Evolutionary conservation across 1,139 yeast species (phyloP), one percentile per base, ranked within the genome.

Genomic region (Candida albicans): DNA sequence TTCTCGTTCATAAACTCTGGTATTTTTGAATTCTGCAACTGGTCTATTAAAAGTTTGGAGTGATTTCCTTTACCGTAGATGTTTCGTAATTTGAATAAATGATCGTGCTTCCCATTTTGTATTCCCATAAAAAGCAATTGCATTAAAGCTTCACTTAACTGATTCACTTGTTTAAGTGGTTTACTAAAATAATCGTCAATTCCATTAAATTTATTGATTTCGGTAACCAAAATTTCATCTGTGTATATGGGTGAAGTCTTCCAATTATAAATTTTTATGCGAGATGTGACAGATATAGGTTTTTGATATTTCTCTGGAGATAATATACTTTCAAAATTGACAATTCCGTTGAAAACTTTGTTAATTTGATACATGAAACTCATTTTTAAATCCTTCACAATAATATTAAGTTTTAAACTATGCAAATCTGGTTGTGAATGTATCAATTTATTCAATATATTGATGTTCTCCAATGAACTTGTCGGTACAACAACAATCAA

Each of bases 21-120:
- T 1, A 63, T 44, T 32, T 56, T 56, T 28, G 54, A 56, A 24
- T 63, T 55, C 9, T 59, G 52, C 22, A 70, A 49, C 6, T 59
- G 51, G 31, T 62, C 58, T 12, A 63, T 52, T 10, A 72, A 55
- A 29, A 72, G 53, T 30, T 64, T 60, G 13, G 75, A 53, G 46
- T 70, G 70, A 46, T 65, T 65, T 1, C 79, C 79, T 43, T 70
- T 68, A 2, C 70, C 72, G 49, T 61, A 73, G 2, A 64, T 54
- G 46, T 73, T 73, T 46, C 67, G 64, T 32, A 70, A 42, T 49
- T 70, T 72, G 38, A 68, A 48, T 9, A 43, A 25, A 29, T 45
- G 50, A 13, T 40, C 42, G 43, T 58, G 42, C 42, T 49, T 34
- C 35, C 47, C 38, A 18, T 28, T 14, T n/a, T 29, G 40, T 34